Evolutionary conservation across 148 eudicot genomes (phyloP), one percentile per base, ranked within the genome.

Genomic region (Linanthus parryae): DNA sequence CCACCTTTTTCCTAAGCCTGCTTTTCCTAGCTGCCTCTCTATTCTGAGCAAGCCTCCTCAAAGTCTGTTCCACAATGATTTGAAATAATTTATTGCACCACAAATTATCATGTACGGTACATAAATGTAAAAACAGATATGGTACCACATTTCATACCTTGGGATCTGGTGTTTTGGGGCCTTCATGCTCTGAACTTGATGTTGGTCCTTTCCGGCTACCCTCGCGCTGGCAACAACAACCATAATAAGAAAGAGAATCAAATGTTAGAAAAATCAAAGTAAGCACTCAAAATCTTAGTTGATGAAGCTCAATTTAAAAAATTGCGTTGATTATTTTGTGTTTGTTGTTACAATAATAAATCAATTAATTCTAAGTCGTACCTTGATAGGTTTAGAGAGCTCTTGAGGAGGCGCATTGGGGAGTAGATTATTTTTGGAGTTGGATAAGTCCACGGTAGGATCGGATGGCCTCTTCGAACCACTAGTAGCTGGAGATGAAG

Each of bases 1-100:
- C 59, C 18, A 71, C 99, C 95, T 88, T 92, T 76, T 92, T 92
- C 64, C 99, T 82, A 52, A 92, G 90, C 75, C 99, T 87, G 81
- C 99, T 87, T 74, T 92, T 92, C 71, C 96, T 84, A 23, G 99
- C 99, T 70, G 99, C 99, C 56, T 92, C 99, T 72, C 99, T 80
- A 80, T 92, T 92, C 69, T 92, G 99, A 63, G 99, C 99, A 58
- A 92, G 95, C 65, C 99, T 88, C 80, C 96, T 88, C 29, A 92
- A 44, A 56, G 91, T 88, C 99, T 92, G 83, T 50, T 57, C 31
- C 58, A n/a, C n/a, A n/a, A n/a, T n/a, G 5, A 44, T n/a, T 43
- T 21, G 11, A 63, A 58, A 43, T 27, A 53, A 67, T 59, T 57
- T 25, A 15, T 20, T 37, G 14, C 16, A 39, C 33, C 38, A 61